Base-by-base conservation (phyloP, 1,284 basidiomycete species). In the Xerocomus nothofagi region DNA sequence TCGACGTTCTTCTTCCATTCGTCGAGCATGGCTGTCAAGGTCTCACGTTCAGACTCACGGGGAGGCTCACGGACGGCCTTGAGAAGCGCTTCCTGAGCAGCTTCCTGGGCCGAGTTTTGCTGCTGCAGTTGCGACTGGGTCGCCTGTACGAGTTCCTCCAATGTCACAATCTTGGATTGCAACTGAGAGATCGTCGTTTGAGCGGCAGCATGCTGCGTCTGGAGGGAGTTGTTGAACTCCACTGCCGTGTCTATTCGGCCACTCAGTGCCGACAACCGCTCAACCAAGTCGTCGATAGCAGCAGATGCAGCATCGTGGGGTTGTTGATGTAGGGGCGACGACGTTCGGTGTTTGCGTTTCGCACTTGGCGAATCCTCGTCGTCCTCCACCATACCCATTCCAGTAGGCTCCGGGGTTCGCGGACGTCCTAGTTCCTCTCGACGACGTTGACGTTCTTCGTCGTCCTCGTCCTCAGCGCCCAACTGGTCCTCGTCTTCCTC, bases 171-270 rank as follows among this genome's bases (percentile, higher is more conserved):
- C 60, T 88, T 88, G 26, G 78, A 74, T 61, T 96, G 90, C 18
- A 98, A 74, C 0, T 75, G 72, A 18, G 78, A 78, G 59, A 98
- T 94, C 0, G 89, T 91, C 27, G 77, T 75, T 60, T 91, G 88
- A 2, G 93, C 91, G 21, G 82, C 79, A 1, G 78, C 70, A 57
- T 97, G 93, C 65, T 96, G 91, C 0, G 77, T 77, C 63, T 93
- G 88, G 6, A 97, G 74, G 0, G 79, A 77, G 7, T 79, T 78
- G 15, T 89, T 91, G 50, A 93, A 72, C 45, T 86, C 79, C 23
- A 94, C 74, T 0, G 93, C 88, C 15, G 84, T 80, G 51, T 88
- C 84, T 39, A 98, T 83, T 64, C 93, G 90, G 17, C 74, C 72
- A 0, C 88, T 79, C 4, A 97, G 79, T 0, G 78, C 73, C 17